Base-by-base conservation (phyloP, 371 early-diverging fungal genomes). In the Dentiscutata heterogama region DNA sequence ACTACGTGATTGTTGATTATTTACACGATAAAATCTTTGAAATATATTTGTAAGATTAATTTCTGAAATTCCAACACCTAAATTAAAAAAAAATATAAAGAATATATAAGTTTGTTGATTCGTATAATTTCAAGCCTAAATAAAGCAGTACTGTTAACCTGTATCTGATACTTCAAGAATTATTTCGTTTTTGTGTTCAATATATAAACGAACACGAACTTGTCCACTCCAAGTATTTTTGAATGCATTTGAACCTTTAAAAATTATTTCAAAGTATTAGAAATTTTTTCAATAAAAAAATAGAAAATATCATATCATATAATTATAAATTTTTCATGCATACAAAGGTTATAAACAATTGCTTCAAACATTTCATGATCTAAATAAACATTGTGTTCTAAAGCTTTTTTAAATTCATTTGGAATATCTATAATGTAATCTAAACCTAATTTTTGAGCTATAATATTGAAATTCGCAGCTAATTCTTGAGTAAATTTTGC, bases 341-440 rank as follows among this genome's bases (percentile, higher is more conserved):
- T 63, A 78, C 78, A 78, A 11, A 89, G 71, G 58, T 88, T 88
- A 67, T 86, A 86, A n/a, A 88, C 63, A 76, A 89, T 87, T 27
- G 87, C 86, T 22, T 85, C 84, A 85, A 86, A 88, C 87, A 89
- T 87, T 13, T 87, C 86, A 14, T 71, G 81, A 71, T 89, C 89
- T n/a, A 89, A 81, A 83, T 85, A 89, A 8, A 87, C 64, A 2
- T 82, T 83, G 10, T 74, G 18, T 42, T 20, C 25, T 42, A 78
- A 39, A 35, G 7, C 29, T 11, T 80, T 81, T 4, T 82, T 79
- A 39, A 85, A 25, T 27, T 31, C 25, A 1, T 46, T 46, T 54
- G 86, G 84, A 64, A 86, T 83, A 27, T 82, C 83, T 63, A 86
- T 53, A 20, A 54, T 80, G 42, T 86, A 85, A 3, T 84, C 72